Conservation (phyloP, 352 stramenopile species). For the Phytophthora tentaculata region DNA sequence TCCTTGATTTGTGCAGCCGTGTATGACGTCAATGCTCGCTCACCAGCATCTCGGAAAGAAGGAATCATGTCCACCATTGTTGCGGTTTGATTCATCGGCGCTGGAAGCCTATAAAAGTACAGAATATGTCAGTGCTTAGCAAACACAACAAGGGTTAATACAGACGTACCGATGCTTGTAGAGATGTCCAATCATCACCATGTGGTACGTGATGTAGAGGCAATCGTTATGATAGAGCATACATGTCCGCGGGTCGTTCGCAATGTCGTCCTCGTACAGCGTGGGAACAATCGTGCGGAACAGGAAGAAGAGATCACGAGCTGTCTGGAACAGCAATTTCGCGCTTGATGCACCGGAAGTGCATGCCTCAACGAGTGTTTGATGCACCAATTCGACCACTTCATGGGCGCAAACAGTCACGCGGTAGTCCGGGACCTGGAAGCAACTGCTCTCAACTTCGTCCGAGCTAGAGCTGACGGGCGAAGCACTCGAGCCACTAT, state of each 20-base stretch:
- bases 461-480: constrained; percentile 15
- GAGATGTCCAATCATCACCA: constrained; percentile 71
- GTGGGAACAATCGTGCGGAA: constrained; percentile 74
- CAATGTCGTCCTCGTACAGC: constrained; percentile 70
- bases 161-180: constrained; percentile 72
- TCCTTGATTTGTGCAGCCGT: constrained; percentile 51
- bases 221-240: constrained; percentile 91
- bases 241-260: constrained; percentile 62
- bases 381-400: constrained; percentile 66
- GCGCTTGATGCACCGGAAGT: constrained; percentile 46
- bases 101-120: constrained; percentile 45
- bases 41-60: constrained; percentile 63
- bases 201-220: constrained; percentile 82
- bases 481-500: constrained; percentile 2
- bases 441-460: constrained; percentile 59
- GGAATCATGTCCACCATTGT: constrained; percentile 88
- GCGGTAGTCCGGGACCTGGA: constrained; percentile 70
- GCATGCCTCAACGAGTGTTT: constrained; percentile 72
- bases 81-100: constrained; percentile 59
- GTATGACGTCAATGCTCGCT: constrained; percentile 60
- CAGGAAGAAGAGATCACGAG: constrained; percentile 75
- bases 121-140: not conserved
- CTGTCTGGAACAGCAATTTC: constrained; percentile 80
- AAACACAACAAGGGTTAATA: not conserved
- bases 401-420: constrained; percentile 63